phyloP scores from a whole-genome alignment of 129 eudicot species.

The Escallonia herrerae region DNA sequence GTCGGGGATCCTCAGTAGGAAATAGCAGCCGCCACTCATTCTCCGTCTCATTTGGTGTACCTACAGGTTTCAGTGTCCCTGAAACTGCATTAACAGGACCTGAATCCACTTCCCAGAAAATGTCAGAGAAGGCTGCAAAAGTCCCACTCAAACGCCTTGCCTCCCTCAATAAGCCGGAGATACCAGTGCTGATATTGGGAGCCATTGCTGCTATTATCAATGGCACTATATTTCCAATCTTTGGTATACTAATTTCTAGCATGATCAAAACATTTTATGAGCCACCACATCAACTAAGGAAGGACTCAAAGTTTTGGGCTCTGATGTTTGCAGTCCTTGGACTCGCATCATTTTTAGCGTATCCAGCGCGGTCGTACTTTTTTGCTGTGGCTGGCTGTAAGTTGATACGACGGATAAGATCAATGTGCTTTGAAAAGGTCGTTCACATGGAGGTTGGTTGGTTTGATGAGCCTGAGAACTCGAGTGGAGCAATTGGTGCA shows the following conservation, averaged over 20 bases:
- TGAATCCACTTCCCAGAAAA: constrained; percentile 14
- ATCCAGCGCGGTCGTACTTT: constrained; percentile 56
- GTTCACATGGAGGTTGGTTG: constrained; percentile 81
- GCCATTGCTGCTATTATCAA: constrained; percentile 51
- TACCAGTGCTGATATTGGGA: constrained; percentile 55
- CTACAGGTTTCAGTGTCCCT: constrained; percentile 30
- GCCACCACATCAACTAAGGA: constrained; percentile 41
- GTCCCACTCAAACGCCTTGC: constrained; percentile 67
- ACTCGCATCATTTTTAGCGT: constrained; percentile 36
- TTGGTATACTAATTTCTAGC: constrained; percentile 52
- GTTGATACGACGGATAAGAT: constrained; percentile 56
- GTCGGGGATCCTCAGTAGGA: constrained; percentile 47
- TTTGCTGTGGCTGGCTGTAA: constrained; percentile 75
- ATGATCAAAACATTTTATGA: constrained; percentile 57
- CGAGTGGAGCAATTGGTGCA: constrained; percentile 84
- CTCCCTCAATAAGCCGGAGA: constrained; percentile 78
- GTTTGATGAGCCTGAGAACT: constrained; percentile 73
- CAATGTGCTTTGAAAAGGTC: constrained; percentile 68
- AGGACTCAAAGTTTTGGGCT: constrained; percentile 70
- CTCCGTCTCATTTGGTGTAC: constrained; percentile 42
- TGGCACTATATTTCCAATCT: constrained; percentile 63
- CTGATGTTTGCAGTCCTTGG: constrained; percentile 61
- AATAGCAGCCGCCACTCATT: constrained; percentile 49
- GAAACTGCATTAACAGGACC: constrained; percentile 18
- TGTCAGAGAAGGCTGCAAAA: constrained; percentile 39